phyloP scores from a whole-genome alignment of 2,329 filamentous ascomycete species.

The Monosporascus sp. region DNA sequence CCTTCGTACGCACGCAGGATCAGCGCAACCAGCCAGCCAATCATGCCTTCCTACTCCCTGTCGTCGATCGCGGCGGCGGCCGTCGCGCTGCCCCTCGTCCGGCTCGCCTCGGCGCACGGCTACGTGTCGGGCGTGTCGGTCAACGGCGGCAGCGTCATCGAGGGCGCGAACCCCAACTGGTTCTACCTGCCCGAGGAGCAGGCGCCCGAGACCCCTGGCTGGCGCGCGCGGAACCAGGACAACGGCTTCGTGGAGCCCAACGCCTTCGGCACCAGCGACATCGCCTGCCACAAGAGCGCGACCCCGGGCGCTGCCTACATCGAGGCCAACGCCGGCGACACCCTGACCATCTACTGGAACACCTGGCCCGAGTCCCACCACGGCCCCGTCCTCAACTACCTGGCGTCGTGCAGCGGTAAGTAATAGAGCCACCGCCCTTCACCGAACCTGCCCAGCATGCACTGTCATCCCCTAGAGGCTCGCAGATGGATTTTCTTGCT shows the following conservation, averaged over 20 bases:
- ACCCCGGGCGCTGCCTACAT: slow-evolving; percentile 17
- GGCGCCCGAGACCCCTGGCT: slow-evolving; percentile 13
- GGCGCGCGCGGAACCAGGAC: slow-evolving; percentile 26
- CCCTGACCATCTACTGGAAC: slow-evolving; percentile 27
- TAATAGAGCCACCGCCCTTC: slow-evolving; percentile 2
- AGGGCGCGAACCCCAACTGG: slow-evolving; percentile 20
- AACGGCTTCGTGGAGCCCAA: slow-evolving; percentile 34
- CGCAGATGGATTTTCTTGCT: background rate
- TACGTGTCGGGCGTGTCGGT: background rate
- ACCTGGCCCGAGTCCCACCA: slow-evolving; percentile 29
- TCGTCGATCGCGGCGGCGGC: background rate
- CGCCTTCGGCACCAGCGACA: slow-evolving; percentile 25
- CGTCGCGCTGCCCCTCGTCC: background rate
- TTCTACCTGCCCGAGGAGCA: slow-evolving; percentile 20
- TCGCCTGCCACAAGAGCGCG: slow-evolving; percentile 30
- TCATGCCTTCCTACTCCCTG: background rate
- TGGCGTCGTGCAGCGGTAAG: slow-evolving; percentile 25
- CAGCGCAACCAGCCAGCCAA: background rate
- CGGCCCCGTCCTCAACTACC: slow-evolving; percentile 31
- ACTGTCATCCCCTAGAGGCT: background rate
- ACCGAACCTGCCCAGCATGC: background rate
- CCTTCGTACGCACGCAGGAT: too few species aligned
- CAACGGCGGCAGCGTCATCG: slow-evolving; percentile 26
- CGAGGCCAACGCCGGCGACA: slow-evolving; percentile 20
- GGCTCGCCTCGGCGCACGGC: background rate